phyloP scores from a whole-genome alignment of 345 rosid genomes.

The Lepidium didymum region DNA sequence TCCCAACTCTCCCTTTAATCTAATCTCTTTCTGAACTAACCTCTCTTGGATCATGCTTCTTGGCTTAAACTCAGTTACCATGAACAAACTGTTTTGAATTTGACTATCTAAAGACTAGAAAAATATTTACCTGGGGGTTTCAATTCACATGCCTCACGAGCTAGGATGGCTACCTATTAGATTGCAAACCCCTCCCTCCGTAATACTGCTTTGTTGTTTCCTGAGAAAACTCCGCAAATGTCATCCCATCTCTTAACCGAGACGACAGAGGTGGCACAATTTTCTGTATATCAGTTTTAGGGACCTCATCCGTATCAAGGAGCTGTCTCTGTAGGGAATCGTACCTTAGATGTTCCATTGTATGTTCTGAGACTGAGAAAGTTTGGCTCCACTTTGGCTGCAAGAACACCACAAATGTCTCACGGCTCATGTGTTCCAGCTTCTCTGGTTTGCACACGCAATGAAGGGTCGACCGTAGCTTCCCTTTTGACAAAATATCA shows the following conservation, averaged over 20 bases:
- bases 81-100: background rate
- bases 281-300: conserved; percentile 32
- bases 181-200: conserved; percentile 77
- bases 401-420: conserved; percentile 71
- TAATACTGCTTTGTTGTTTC: conserved; percentile 82
- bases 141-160: background rate
- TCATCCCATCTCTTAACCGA: conserved; percentile 81
- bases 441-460: conserved; percentile 57
- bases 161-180: conserved; percentile 36
- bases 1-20: conserved; percentile 20
- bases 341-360: conserved; percentile 21
- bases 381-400: conserved; percentile 84
- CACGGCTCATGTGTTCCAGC: conserved; percentile 55
- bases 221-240: conserved; percentile 80
- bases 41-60: conserved; percentile 14
- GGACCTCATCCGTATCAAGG: background rate
- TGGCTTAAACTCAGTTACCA: background rate
- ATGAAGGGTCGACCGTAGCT: conserved; percentile 72
- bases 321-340: conserved; percentile 14
- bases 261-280: conserved; percentile 62
- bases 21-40: background rate
- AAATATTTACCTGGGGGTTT: background rate
- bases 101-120: background rate
- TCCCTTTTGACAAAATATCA: conserved; percentile 67
- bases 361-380: conserved; percentile 42